A percentile compares a stretch with the other conserved stretches of the same genome.
Conservation (phyloP, 805 yeast species). For the Schwanniomyces occidentalis region DNA sequence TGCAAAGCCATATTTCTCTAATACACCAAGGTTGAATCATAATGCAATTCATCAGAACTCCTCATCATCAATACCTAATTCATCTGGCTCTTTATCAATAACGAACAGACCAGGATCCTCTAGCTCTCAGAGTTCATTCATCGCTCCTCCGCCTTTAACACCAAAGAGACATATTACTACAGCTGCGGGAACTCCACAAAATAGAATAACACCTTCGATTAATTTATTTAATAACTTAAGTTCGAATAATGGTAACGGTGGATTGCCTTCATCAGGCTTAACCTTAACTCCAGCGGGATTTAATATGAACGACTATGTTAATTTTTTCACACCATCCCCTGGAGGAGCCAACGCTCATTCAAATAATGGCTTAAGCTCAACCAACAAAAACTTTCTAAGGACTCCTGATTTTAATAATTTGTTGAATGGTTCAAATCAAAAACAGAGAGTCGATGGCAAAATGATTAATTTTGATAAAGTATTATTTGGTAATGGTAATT, state of each 20-base stretch:
- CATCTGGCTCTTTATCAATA: conserved; percentile 22
- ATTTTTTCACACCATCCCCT: conserved; percentile 75
- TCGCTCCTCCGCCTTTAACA: conserved; percentile 46
- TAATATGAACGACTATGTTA: conserved; percentile 81
- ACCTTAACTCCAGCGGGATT: conserved; percentile 64
- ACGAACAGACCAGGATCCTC: conserved; percentile 13
- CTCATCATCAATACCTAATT: conserved; percentile 23
- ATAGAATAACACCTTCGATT: conserved; percentile 41
- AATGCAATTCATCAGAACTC: conserved; percentile 5
- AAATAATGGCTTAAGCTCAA: conserved; percentile 10
- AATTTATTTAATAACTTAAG: conserved; percentile 25
- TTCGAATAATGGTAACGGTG: conserved; percentile 22
- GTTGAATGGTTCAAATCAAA: conserved; percentile 15
- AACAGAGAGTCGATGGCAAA: conserved; percentile 39
- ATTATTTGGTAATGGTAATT: conserved; percentile 22
- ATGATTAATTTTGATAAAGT: conserved; percentile 45
- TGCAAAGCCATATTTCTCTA: conserved; percentile 38
- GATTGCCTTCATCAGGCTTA: conserved; percentile 43
- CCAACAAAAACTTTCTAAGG: conserved; percentile 27
- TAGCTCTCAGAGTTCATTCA: conserved; percentile 21
- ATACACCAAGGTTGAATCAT: conserved; percentile 28
- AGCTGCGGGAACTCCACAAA: conserved; percentile 39
- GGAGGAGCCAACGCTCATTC: conserved; percentile 18
- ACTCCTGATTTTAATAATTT: conserved; percentile 44
- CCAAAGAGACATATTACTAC: conserved; percentile 36